These are phyloP conservation scores for Talaromyces sp. DNA, from an alignment of 2,329 filamentous ascomycete species.

Conservation along the genomic window DNA sequence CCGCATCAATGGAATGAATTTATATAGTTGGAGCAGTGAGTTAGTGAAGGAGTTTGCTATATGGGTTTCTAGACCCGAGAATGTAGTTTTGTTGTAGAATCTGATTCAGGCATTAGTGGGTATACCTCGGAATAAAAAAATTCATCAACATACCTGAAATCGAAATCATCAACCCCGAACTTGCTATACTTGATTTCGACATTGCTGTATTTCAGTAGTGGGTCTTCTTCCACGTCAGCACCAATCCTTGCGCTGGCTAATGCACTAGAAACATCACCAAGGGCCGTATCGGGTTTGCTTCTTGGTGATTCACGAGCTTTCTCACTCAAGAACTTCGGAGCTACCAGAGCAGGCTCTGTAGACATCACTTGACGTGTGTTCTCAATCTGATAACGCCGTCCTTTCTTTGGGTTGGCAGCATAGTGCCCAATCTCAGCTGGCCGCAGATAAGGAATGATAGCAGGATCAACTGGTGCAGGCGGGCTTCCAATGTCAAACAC, in stretches of 20 bases:
- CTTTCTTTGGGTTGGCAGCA: conserved; percentile 70
- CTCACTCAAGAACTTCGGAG: conserved; percentile 92
- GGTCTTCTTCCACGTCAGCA: conserved; percentile 70
- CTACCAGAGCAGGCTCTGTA: conserved; percentile 59
- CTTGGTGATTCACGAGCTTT: conserved; percentile 67
- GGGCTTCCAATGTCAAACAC: conserved; percentile 83
- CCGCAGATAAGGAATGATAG: conserved; percentile 66
- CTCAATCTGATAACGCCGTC: conserved; percentile 77
- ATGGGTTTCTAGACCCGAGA: conserved; percentile 91
- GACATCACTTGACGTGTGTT: conserved; percentile 66
- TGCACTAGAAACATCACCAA: conserved; percentile 59
- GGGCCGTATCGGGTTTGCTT: conserved; percentile 36
- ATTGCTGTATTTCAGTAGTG: conserved; percentile 84
- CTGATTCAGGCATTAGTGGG: conserved; percentile 43
- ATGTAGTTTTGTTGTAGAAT: conserved; percentile 90
- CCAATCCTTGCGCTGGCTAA: conserved; percentile 68
- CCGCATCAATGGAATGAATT: conserved; percentile 82
- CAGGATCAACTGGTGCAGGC: conserved; percentile 68
- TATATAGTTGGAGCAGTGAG: conserved; percentile 81
- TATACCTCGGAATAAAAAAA: neutral
- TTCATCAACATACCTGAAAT: conserved; percentile 82
- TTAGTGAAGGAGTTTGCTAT: conserved; percentile 97
- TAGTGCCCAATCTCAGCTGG: conserved; percentile 72
- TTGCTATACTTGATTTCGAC: conserved; percentile 99
- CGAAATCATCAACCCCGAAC: conserved; percentile 98